These are phyloP conservation scores for Solidago caesia DNA, from an alignment of 129 eudicot species.

Conservation along the genomic window DNA sequence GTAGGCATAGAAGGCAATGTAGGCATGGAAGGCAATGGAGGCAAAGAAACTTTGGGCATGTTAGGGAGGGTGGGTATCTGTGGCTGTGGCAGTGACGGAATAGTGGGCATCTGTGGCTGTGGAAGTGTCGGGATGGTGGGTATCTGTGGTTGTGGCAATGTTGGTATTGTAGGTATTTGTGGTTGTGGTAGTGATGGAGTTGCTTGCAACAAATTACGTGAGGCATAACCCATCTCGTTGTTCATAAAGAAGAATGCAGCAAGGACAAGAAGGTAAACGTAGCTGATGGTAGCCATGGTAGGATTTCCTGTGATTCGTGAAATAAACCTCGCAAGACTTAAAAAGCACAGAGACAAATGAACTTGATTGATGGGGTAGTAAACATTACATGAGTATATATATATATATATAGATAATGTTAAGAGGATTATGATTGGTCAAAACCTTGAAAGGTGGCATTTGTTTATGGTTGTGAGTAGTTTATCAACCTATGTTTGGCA, in stretches of 20 bases:
- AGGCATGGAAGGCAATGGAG: constrained; percentile 12
- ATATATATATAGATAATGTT: neutral
- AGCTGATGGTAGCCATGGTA: constrained; percentile 18
- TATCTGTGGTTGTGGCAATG: constrained; percentile 30
- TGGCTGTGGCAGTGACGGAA: constrained; percentile 18
- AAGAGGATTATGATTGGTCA: neutral
- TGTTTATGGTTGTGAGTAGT: no score
- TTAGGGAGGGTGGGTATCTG: constrained; percentile 18
- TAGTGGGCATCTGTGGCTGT: constrained; percentile 24
- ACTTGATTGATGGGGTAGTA: neutral
- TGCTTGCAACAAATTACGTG: constrained; percentile 31
- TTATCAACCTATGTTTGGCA: no score
- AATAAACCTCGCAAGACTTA: neutral
- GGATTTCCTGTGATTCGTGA: neutral
- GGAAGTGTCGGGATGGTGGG: constrained; percentile 20
- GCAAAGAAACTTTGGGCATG: constrained; percentile 22
- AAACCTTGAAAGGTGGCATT: neutral
- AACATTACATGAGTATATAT: no score
- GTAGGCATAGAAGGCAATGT: constrained; percentile 19
- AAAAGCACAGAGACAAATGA: neutral
- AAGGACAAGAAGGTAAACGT: constrained; percentile 11
- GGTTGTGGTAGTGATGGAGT: constrained; percentile 24
- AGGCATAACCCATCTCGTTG: constrained; percentile 25
- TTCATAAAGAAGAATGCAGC: neutral
- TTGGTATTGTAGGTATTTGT: constrained; percentile 17